Evolutionary conservation across 2,329 filamentous ascomycete species (phyloP).

Genomic region (Trichoderma arundinaceum): DNA sequence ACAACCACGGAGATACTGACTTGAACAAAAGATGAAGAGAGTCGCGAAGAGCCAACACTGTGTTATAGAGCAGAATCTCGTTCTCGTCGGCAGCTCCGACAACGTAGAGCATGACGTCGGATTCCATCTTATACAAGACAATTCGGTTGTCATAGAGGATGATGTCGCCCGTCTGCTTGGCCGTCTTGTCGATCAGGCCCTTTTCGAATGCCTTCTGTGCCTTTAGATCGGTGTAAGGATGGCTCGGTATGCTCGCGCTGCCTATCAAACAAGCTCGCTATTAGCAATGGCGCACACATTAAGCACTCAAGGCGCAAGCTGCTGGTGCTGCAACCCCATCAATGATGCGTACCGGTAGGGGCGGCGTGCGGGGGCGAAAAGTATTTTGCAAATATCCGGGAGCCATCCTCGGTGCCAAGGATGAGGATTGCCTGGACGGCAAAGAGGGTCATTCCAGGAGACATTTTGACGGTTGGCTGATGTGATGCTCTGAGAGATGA

Average conservation of each 20-base stretch:
- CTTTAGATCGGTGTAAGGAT: constrained; percentile 87
- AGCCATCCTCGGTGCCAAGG: constrained; percentile 84
- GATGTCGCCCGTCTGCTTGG: constrained; percentile 93
- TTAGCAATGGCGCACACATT: constrained; percentile 39
- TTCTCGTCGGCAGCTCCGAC: constrained; percentile 93
- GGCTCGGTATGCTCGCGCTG: constrained; percentile 59
- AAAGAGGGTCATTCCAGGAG: constrained; percentile 76
- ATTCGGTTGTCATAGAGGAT: constrained; percentile 97
- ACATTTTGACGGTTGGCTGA: constrained; percentile 56
- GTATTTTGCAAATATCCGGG: constrained; percentile 93
- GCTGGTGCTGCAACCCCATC: neutral
- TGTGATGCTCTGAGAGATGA: constrained; percentile 8
- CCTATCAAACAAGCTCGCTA: constrained; percentile 41
- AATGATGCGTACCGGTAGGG: constrained; percentile 39
- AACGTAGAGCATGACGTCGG: constrained; percentile 94
- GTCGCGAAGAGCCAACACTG: constrained; percentile 88
- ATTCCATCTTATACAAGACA: constrained; percentile 97
- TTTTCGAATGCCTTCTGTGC: constrained; percentile 97
- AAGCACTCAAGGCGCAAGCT: constrained; percentile 26
- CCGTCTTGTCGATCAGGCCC: constrained; percentile 91
- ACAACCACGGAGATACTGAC: constrained; percentile 51
- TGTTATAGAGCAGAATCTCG: constrained; percentile 94
- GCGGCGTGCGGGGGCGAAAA: constrained; percentile 68
- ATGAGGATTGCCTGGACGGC: constrained; percentile 79
- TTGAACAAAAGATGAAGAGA: constrained; percentile 90